phyloP scores from a whole-genome alignment of 331 rosid species.

The Stylosanthes scabra region DNA sequence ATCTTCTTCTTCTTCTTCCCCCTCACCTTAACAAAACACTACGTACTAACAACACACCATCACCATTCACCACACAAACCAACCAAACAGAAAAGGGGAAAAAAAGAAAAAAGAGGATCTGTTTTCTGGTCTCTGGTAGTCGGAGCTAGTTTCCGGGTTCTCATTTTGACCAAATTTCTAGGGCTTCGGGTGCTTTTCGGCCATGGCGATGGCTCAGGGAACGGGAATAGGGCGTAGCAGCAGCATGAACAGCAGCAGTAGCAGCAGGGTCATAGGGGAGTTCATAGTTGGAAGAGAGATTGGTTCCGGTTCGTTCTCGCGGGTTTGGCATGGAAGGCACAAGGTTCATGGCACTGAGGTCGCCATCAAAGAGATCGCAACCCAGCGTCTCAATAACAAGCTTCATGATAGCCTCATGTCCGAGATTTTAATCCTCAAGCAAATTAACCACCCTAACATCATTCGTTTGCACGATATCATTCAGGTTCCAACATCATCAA shows the following conservation, averaged over 20 bases:
- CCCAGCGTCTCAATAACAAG: constrained; percentile 78
- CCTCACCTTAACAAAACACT: neutral
- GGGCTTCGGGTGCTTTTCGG: constrained; percentile 42
- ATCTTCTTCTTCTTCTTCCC: too few species aligned
- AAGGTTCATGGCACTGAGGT: constrained; percentile 92
- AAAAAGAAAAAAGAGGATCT: neutral
- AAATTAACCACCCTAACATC: constrained; percentile 87
- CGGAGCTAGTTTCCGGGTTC: constrained; percentile 28
- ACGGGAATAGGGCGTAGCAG: constrained; percentile 42
- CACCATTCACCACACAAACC: neutral
- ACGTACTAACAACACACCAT: neutral
- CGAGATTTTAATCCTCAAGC: constrained; percentile 84
- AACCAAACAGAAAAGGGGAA: neutral
- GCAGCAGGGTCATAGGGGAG: constrained; percentile 73
- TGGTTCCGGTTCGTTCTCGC: constrained; percentile 97
- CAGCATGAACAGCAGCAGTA: neutral
- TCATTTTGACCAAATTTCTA: constrained; percentile 1
- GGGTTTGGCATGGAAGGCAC: constrained; percentile 95
- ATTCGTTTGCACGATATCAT: constrained; percentile 84
- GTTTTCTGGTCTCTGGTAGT: constrained; percentile 19
- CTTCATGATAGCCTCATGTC: constrained; percentile 93
- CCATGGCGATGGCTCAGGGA: constrained; percentile 66
- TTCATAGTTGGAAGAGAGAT: constrained; percentile 79
- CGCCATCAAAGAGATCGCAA: constrained; percentile 95
- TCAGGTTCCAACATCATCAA: constrained; percentile 53